Percentiles rank a stretch among this genome's conserved stretches.
Conservation (phyloP, 352 stramenopile genomes). For the Phytophthora crassamura region DNA sequence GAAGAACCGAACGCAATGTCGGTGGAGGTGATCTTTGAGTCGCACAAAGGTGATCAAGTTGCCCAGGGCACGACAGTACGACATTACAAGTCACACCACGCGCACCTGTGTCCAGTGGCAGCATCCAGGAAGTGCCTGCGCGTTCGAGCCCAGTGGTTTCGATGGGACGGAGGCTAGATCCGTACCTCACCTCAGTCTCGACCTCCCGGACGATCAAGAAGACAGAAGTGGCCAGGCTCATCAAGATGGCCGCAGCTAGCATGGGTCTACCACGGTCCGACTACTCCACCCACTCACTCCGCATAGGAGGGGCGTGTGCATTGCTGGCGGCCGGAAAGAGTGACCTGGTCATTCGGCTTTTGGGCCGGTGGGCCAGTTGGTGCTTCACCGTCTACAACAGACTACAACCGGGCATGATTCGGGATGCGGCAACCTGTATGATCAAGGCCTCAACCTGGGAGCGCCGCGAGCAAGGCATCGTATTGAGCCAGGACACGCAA, state of each 20-base stretch:
- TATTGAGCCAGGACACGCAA: conserved; percentile 12
- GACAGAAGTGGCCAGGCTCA: conserved; percentile 2
- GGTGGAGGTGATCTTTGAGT: conserved; percentile 15
- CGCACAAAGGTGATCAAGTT: conserved; percentile 3
- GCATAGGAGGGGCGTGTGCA: conserved; percentile 15
- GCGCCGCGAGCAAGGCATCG: neutral
- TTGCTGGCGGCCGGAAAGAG: conserved; percentile 31
- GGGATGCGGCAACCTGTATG: conserved; percentile 40
- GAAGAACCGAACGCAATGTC: neutral
- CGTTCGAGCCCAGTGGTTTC: neutral
- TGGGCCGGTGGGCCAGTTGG: conserved; percentile 36
- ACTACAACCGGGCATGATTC: conserved; percentile 27
- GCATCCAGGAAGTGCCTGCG: conserved; percentile 22
- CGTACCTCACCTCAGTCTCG: conserved; percentile 19
- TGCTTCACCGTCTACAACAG: conserved; percentile 38
- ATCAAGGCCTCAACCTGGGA: conserved; percentile 39
- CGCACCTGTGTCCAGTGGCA: conserved; percentile 19
- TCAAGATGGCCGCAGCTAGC: conserved; percentile 25
- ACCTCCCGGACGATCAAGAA: conserved; percentile 23
- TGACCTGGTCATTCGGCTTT: conserved; percentile 31
- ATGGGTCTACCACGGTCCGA: conserved; percentile 15
- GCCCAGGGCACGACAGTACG: conserved; percentile 1
- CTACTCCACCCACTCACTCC: conserved; percentile 29
- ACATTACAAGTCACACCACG: conserved; percentile 17
- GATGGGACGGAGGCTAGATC: neutral